These are phyloP conservation scores for Coprinopsis strossmayeri DNA, from an alignment of 768 basidiomycete species.

Conservation along the genomic window DNA sequence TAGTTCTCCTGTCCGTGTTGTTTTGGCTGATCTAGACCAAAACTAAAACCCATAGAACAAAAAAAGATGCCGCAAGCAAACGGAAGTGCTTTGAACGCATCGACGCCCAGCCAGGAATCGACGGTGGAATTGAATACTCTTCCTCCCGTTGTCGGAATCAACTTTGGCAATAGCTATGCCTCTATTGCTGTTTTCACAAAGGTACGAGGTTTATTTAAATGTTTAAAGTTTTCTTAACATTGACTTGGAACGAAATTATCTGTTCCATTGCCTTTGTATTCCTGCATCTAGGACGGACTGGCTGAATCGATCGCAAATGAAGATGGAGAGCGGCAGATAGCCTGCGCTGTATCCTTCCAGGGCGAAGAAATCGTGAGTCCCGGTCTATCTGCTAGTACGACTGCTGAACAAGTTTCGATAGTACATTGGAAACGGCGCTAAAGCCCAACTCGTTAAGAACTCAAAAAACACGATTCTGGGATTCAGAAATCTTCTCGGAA, in stretches of 20 bases:
- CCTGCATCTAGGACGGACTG: constrained; percentile 62
- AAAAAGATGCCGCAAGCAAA: no score
- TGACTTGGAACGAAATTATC: not conserved
- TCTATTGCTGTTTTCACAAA: constrained; percentile 95
- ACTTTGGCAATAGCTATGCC: constrained; percentile 93
- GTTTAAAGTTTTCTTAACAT: no score
- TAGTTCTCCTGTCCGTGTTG: no score
- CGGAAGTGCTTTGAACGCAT: no score
- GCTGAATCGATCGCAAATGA: constrained; percentile 97
- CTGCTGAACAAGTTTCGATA: constrained; percentile 25
- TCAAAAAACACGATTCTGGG: constrained; percentile 89
- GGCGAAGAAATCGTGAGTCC: constrained; percentile 82
- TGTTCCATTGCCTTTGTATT: not conserved
- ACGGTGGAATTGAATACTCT: constrained; percentile 28
- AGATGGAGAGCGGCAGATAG: constrained; percentile 97
- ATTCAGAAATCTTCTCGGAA: constrained; percentile 89
- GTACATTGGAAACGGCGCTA: constrained; percentile 97
- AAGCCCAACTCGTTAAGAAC: constrained; percentile 93
- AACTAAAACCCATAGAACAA: no score
- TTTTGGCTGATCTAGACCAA: no score
- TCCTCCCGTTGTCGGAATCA: constrained; percentile 83
- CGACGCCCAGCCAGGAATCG: no score
- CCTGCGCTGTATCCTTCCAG: constrained; percentile 85
- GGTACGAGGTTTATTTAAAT: no score
- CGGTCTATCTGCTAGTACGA: constrained; percentile 1